phyloP scores from a whole-genome alignment of 805 yeast species.

The Saccharomycopsis fermentans region DNA sequence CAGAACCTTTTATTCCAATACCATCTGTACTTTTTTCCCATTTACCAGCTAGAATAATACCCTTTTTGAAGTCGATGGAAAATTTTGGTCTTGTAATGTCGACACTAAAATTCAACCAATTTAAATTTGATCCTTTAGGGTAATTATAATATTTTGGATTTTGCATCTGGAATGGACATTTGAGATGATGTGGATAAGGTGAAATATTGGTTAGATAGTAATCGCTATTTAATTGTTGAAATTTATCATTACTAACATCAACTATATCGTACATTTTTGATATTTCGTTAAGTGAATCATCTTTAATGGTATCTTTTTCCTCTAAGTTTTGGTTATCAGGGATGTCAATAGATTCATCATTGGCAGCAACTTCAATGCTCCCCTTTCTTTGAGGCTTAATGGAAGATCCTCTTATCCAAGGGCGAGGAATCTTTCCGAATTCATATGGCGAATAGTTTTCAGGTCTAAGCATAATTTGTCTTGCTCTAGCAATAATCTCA shows the following conservation, averaged over 20 bases:
- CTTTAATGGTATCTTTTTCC: conserved; percentile 27
- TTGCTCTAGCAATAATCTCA: conserved; percentile 79
- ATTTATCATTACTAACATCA: conserved; percentile 1
- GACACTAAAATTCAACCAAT: conserved; percentile 69
- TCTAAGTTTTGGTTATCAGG: conserved; percentile 21
- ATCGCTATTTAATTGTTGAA: conserved; percentile 24
- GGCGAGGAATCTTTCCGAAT: conserved; percentile 57
- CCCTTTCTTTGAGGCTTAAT: conserved; percentile 21
- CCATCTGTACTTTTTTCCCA: conserved; percentile 60
- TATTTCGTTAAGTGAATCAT: conserved; percentile 35
- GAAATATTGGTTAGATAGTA: conserved; percentile 63
- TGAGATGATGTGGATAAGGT: conserved; percentile 83
- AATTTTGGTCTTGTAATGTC: conserved; percentile 69
- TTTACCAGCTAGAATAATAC: conserved; percentile 56
- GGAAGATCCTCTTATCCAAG: conserved; percentile 45
- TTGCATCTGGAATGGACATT: conserved; percentile 76
- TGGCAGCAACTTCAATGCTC: conserved; percentile 9
- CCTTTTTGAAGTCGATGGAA: conserved; percentile 76
- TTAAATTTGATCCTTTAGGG: conserved; percentile 46
- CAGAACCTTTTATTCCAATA: conserved; percentile 35
- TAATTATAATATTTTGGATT: conserved; percentile 56
- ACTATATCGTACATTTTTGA: conserved; percentile 18
- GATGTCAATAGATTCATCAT: conserved; percentile 6
- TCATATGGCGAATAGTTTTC: conserved; percentile 44
- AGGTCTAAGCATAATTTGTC: conserved; percentile 86